These are phyloP conservation scores for Acanthamoeba sp. DNA, from an alignment of 208 protist species.

Conservation along the genomic window DNA sequence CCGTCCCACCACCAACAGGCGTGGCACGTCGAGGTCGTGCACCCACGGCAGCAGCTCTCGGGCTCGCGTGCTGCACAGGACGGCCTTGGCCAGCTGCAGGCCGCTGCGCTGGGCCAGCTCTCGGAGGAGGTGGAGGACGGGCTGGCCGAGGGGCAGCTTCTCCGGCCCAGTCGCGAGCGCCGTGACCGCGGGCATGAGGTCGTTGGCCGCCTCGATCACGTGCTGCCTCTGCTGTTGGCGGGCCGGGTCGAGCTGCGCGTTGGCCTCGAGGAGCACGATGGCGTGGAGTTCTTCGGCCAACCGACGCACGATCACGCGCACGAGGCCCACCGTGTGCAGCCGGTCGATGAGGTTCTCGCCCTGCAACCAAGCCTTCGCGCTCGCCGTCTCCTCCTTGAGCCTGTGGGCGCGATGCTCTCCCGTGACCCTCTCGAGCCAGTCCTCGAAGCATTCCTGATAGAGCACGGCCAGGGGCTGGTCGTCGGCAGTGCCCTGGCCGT, in stretches of 20 bases:
- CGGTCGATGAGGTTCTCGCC: slow-evolving; percentile 7
- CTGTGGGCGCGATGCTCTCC: not conserved
- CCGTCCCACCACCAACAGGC: not conserved
- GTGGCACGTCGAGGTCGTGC: not conserved
- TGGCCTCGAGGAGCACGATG: not conserved
- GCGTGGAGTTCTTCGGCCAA: not conserved
- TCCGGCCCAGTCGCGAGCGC: not conserved
- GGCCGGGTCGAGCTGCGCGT: not conserved
- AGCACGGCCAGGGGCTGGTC: slow-evolving; percentile 23
- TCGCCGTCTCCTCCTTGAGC: not conserved
- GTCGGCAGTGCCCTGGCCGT: not conserved
- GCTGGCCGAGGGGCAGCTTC: not conserved
- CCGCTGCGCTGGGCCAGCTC: not conserved
- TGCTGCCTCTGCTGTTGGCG: slow-evolving; percentile 18
- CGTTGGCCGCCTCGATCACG: not conserved
- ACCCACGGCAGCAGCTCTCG: slow-evolving; percentile 4
- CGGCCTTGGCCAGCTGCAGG: slow-evolving; percentile 29
- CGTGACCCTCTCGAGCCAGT: not conserved
- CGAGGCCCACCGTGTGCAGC: not conserved
- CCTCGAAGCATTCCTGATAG: slow-evolving; percentile 32
- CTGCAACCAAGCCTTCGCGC: not conserved
- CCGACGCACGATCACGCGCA: not conserved
- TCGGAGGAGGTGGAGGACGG: slow-evolving; percentile 8
- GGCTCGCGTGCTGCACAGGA: slow-evolving; percentile 3
- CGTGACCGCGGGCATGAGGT: not conserved